A percentile compares a stretch with the other conserved stretches of the same genome.
Evolutionary conservation across 1,139 yeast genomes (phyloP).

Genomic region (Taphrina sp.): DNA sequence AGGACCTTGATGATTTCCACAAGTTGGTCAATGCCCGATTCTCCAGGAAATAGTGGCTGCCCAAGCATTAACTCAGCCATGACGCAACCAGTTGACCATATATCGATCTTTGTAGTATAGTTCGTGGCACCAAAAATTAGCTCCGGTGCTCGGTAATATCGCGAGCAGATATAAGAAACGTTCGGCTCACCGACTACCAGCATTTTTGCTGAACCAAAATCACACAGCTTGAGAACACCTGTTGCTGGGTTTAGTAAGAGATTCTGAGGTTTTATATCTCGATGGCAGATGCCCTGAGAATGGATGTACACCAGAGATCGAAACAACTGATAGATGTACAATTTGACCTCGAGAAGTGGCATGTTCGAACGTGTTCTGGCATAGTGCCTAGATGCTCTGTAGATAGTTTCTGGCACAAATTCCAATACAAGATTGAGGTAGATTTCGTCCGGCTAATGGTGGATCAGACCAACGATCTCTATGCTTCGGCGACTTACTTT

Average conservation of each 20-base stretch:
- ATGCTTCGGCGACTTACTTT: conserved; percentile 40
- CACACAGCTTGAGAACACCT: conserved; percentile 76
- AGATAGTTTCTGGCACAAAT: conserved; percentile 90
- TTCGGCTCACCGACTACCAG: conserved; percentile 87
- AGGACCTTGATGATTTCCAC: conserved; percentile 93
- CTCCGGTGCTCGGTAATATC: conserved; percentile 95
- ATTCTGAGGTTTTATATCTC: conserved; percentile 97
- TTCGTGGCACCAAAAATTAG: conserved; percentile 86
- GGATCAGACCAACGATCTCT: neutral
- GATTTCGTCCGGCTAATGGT: conserved; percentile 55
- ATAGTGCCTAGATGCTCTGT: conserved; percentile 84
- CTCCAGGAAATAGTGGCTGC: conserved; percentile 96
- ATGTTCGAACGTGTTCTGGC: conserved; percentile 67
- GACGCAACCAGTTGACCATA: conserved; percentile 98
- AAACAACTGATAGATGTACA: conserved; percentile 86
- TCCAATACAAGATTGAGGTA: conserved; percentile 86
- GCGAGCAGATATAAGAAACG: conserved; percentile 91
- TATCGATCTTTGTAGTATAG: conserved; percentile 88
- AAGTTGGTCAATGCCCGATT: conserved; percentile 92
- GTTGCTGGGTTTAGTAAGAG: conserved; percentile 79
- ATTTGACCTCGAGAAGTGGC: conserved; percentile 87
- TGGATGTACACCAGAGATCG: conserved; percentile 91
- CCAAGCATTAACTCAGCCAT: conserved; percentile 95
- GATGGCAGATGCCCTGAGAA: conserved; percentile 86
- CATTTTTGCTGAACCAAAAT: conserved; percentile 97